phyloP scores from a whole-genome alignment of 2,329 filamentous ascomycete genomes.

The Aureobasidium sp. region DNA sequence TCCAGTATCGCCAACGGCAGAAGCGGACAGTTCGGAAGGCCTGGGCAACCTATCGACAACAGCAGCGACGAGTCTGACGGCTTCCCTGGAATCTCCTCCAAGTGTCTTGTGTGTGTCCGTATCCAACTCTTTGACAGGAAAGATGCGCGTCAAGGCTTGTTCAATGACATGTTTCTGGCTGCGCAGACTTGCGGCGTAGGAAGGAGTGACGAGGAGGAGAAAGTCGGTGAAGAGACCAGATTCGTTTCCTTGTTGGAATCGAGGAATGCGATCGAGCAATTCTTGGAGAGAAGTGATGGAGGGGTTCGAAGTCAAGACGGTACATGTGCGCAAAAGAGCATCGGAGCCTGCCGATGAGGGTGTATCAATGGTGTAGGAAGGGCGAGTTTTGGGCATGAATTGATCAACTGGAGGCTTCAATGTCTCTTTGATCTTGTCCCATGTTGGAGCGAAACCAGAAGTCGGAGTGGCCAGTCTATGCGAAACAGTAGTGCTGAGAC shows the following conservation, averaged over 20 bases:
- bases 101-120: not conserved
- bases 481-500: not conserved
- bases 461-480: constrained; percentile 1
- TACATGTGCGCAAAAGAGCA: not conserved
- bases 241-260: not conserved
- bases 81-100: not conserved
- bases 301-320: constrained; percentile 11
- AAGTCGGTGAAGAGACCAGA: not conserved
- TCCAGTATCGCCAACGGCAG: not conserved
- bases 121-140: not conserved
- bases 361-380: not conserved
- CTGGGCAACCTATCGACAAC: constrained; percentile 19
- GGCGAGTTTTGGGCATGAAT: not conserved
- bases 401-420: not conserved
- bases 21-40: not conserved
- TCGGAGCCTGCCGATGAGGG: not conserved
- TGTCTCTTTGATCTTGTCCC: constrained; percentile 10
- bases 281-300: not conserved
- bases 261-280: constrained; percentile 9
- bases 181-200: constrained; percentile 10
- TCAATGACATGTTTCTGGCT: constrained; percentile 2
- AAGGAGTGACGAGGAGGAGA: constrained; percentile 16
- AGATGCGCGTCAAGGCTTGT: constrained; percentile 9
- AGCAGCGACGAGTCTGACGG: constrained; percentile 15
- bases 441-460: constrained; percentile 7